Base-by-base conservation (phyloP, 2,329 filamentous ascomycete species). In the Ascochyta pisi region DNA sequence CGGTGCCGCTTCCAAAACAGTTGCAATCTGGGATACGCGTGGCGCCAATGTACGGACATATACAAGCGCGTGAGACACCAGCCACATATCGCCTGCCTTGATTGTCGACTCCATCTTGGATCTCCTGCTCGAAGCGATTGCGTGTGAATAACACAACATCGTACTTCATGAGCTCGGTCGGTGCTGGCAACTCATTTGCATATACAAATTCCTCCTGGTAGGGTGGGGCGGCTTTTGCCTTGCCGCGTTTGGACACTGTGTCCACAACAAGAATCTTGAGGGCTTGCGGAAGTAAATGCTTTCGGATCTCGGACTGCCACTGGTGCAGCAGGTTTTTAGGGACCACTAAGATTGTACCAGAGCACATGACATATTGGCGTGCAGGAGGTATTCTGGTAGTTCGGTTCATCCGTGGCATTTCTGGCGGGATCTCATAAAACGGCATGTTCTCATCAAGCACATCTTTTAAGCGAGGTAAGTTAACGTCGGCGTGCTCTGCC, bases 271-370 rank as follows among this genome's bases (percentile, higher is more conserved):
- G 77, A 0, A 92, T 82, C 9, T 82, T 84, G 0, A 97, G 77
- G 0, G 84, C 83, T 3, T 76, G 78, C 5, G 70, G 62, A 31
- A 81, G 73, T 0, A 92, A 89, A 68, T 97, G 94, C 67, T 92
- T 92, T 3, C 79, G 73, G 10, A 97, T 92, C 68, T 97, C 92
- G 10, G 86, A 82, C 49, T 84, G 79, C 94, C 94, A 97, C 72
- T 98, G 94, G 49, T 88, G 83, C 3, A 96, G 79, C 23, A 97
- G 80, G 68, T 97, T 97, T 13, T 87, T 82, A 0, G 94, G 94
- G 0, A 93, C 91, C 27, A 97, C 84, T 16, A 96, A 80, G 3
- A 98, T 78, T 0, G 89, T 96, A 0, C 84, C 84, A 26, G 84
- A 82, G 57, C 87, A 90, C 7, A 95, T 78, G 24, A 80, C 84